phyloP scores from a whole-genome alignment of 306 rosid genomes.

The Dryas alaskensis region DNA sequence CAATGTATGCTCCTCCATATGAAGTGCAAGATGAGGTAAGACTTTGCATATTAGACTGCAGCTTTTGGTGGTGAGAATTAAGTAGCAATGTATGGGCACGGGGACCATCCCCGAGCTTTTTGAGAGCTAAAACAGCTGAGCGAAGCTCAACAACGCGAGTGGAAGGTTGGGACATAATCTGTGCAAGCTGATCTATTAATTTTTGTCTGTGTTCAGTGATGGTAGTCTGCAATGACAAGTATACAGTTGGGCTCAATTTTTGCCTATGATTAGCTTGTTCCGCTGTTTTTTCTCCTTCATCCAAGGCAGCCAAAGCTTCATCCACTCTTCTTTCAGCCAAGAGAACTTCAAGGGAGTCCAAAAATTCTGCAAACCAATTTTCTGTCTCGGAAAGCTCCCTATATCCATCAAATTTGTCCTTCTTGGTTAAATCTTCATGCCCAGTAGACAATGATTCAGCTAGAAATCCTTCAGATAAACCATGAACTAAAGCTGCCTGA shows the following conservation, averaged over 20 bases:
- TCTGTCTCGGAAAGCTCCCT: conserved; percentile 51
- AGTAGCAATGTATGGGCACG: conserved; percentile 74
- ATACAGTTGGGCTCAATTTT: conserved; percentile 40
- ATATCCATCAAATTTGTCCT: conserved; percentile 36
- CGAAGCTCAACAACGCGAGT: conserved; percentile 61
- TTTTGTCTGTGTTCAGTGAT: conserved; percentile 56
- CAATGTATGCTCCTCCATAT: conserved; percentile 51
- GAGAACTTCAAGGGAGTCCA: conserved; percentile 74
- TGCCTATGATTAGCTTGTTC: conserved; percentile 37
- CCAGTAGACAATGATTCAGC: conserved; percentile 44
- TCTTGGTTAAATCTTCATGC: conserved; percentile 44
- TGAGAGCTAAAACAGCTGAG: conserved; percentile 52
- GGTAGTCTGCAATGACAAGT: conserved; percentile 40
- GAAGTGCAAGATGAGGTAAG: conserved; percentile 30
- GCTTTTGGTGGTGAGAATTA: conserved; percentile 49
- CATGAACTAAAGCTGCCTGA: conserved; percentile 76
- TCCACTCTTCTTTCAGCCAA: conserved; percentile 79
- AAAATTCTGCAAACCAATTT: conserved; percentile 59
- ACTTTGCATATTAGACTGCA: conserved; percentile 41
- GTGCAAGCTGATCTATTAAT: conserved; percentile 73
- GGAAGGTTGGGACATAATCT: conserved; percentile 62
- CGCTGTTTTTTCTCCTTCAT: conserved; percentile 51
- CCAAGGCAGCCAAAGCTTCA: conserved; percentile 68
- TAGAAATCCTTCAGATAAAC: conserved; percentile 66
- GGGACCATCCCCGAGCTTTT: conserved; percentile 81